Conservation (phyloP, 2,329 filamentous ascomycete species). For the Scedosporium minutisporum region DNA sequence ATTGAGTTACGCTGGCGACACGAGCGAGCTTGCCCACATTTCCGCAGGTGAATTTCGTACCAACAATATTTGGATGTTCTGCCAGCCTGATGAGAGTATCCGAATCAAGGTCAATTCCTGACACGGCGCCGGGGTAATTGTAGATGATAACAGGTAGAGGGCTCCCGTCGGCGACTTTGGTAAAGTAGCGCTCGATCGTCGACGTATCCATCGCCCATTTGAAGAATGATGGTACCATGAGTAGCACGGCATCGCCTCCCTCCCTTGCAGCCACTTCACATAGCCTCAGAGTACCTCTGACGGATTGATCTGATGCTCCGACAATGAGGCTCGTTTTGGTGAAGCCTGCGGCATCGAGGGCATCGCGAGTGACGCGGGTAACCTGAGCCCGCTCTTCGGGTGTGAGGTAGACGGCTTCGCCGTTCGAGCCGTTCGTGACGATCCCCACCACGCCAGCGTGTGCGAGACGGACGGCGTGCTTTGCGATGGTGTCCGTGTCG, state of each 20-base stretch:
- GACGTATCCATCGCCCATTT: conserved; percentile 12
- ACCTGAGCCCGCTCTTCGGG: conserved; percentile 9
- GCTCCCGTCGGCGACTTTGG: conserved; percentile 10
- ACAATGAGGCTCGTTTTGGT: conserved; percentile 24
- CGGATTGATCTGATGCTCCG: conserved; percentile 12
- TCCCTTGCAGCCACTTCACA: conserved; percentile 9
- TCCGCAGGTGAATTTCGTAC: conserved; percentile 43
- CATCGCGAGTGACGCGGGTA: conserved; percentile 10
- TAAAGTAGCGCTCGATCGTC: conserved; percentile 10
- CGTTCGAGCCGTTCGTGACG: conserved; percentile 60
- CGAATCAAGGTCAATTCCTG: conserved; percentile 15
- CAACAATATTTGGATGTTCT: conserved; percentile 51
- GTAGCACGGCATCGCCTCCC: conserved; percentile 11
- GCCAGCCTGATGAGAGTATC: conserved; percentile 26
- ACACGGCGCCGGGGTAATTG: conserved; percentile 15
- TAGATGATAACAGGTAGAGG: conserved; percentile 15
- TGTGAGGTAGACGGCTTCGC: conserved; percentile 50
- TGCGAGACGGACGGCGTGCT: conserved; percentile 53
- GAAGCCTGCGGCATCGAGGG: conserved; percentile 53
- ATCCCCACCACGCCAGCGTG: conserved; percentile 59
- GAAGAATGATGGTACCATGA: conserved; percentile 13
- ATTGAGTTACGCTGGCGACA: conserved; percentile 28
- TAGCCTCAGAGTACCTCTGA: conserved; percentile 10
- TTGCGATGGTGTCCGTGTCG: conserved; percentile 44
- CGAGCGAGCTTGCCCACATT: conserved; percentile 50